phyloP scores from a whole-genome alignment of 345 rosid genomes.

The Eucalyptus cloeziana region DNA sequence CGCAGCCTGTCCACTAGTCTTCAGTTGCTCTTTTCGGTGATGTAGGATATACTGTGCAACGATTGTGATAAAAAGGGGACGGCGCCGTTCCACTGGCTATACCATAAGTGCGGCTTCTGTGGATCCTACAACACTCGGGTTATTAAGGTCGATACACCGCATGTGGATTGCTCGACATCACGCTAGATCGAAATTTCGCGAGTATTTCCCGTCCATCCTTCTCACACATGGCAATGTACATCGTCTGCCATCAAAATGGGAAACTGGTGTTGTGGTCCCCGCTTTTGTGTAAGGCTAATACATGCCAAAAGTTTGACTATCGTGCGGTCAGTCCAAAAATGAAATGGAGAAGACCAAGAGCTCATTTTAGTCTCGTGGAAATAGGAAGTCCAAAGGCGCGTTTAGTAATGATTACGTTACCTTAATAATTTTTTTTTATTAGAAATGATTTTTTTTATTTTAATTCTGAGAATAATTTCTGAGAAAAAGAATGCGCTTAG shows the following conservation, averaged over 20 bases:
- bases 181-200: background rate
- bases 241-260: background rate
- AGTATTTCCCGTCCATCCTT: background rate
- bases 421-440: no score
- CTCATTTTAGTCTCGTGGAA: background rate
- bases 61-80: slow-evolving; percentile 63
- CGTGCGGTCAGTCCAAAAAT: background rate
- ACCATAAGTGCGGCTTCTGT: slow-evolving; percentile 56
- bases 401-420: accelerated
- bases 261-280: background rate
- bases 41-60: slow-evolving; percentile 57
- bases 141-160: background rate
- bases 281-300: background rate
- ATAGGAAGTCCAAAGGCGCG: background rate
- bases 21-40: background rate
- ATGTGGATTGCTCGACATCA: background rate
- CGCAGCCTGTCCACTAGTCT: background rate
- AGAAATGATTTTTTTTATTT: no score
- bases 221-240: background rate
- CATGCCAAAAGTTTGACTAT: background rate
- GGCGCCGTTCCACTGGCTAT: slow-evolving; percentile 63
- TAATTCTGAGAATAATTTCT: accelerated
- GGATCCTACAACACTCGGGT: slow-evolving; percentile 58
- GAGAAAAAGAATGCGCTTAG: no score
- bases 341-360: background rate